Base-by-base conservation (phyloP, 2,329 filamentous ascomycete genomes). In the Metarhizium anisopliae region DNA sequence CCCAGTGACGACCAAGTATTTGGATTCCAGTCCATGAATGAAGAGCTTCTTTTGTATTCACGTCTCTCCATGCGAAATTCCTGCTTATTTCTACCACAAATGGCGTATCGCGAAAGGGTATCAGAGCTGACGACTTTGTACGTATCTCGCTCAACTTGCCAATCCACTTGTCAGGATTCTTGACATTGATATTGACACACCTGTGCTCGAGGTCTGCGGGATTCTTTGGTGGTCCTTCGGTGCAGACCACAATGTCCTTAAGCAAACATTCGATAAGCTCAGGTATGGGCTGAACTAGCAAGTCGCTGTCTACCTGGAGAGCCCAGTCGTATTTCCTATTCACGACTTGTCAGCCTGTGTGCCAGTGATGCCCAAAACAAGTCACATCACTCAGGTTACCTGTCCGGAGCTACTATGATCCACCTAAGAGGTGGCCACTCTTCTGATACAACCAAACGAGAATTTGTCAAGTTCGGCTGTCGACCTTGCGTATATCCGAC, bases 1-100 rank as follows among this genome's bases (percentile, higher is more conserved):
- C 70, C 71, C 71, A 74, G 50, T 71, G 65, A 49, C 59, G 57
- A 14, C 66, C 69, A 57, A 67, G 68, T 16, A 72, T 52, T 38
- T 70, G 66, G 20, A 72, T 55, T 1, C 64, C 63, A 66, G 66
- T 71, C 47, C 61, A 66, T 8, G 60, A 55, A 10, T 66, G 59
- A 10, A 68, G 60, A 5, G 56, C 4, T 6, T 18, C 25, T n/a
- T 53, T 16, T 7, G 61, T 55, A 16, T 58, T 50, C 50, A 60
- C 14, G 38, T 61, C 64, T 30, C 61, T 57, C 65, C 69, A 70
- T 4, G 56, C 53, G 52, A 67, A 63, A 5, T 64, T 67, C 29
- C 68, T 51, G 29, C 62, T 66, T 20, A 72, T 56, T 47, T 72
- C 68, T n/a, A 72, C 59, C 7, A 67, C 58, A 49, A 68, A 73